Base-by-base conservation (phyloP, 768 basidiomycete species). In the Epithele typhae region DNA sequence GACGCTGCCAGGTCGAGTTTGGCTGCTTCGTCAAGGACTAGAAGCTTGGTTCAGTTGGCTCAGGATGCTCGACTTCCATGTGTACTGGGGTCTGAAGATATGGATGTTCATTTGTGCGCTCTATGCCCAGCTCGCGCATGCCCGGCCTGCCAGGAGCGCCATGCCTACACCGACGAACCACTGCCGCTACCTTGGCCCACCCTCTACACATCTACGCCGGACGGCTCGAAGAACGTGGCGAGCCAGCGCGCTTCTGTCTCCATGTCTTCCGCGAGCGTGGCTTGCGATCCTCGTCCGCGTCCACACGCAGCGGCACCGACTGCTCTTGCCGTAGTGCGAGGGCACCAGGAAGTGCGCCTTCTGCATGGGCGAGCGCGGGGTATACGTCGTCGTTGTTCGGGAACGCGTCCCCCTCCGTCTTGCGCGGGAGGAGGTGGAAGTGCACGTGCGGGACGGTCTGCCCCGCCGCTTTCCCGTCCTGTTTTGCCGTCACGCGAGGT, bases 361-460 rank as follows among this genome's bases (percentile, higher is more conserved):
- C 87, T 5, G 77, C 71, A 1, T 64, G 65, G 62, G 95, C 92
- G 12, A 97, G 64, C 2, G 75, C 82, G 3, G 86, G 87, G 65
- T 96, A 91, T 34, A 92, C 64, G n/a, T 78, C 79, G 62, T 91
- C 87, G 56, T 81, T 85, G 11, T 55, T 43, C 11, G 78, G 70
- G 60, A 88, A 91, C 18, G 66, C 69, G 64, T 91, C 88, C 10
- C 83, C 84, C 38, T 69, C 71, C 25, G 75, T 68, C 59, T 82
- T 82, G 2, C 95, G 81, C 18, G 96, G 96, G 4, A 99, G 68
- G 23, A 98, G 67, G 62, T 99, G 96, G 56, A 96, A 86, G 66
- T 99, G 96, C n/a, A 97, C 91, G 60, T 98, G 96, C 1, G 90
- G 82, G n/a, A 92, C 80, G 5, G 76, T 77, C 65, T 87, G 84